A percentile compares a stretch with the other conserved stretches of the same genome.
These are phyloP conservation scores for Ceratocystis albifundus DNA, from an alignment of 2,329 filamentous ascomycete genomes.

Conservation along the genomic window DNA sequence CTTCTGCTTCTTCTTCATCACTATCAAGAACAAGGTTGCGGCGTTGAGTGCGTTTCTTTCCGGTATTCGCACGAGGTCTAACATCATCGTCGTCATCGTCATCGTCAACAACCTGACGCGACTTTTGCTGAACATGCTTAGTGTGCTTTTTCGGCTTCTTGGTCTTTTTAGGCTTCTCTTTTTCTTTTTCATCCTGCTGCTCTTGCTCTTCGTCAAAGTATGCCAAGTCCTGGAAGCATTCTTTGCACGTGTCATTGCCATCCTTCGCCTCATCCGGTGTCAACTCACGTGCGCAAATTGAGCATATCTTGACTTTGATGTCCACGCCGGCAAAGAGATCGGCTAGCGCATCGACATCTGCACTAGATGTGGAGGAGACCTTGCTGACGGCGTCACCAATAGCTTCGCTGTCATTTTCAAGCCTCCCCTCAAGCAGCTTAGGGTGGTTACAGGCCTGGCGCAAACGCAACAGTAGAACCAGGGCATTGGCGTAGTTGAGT, in stretches of 20 bases:
- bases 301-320: constrained; percentile 65
- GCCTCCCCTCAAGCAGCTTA: constrained; percentile 70
- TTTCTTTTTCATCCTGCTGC: constrained; percentile 32
- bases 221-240: constrained; percentile 65
- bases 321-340: constrained; percentile 77
- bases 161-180: constrained; percentile 24
- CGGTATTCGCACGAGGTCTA: constrained; percentile 24
- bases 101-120: constrained; percentile 30
- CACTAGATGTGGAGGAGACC: constrained; percentile 41
- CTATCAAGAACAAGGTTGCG: constrained; percentile 53
- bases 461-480: constrained; percentile 80
- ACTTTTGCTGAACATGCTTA: constrained; percentile 28
- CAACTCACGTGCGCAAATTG: constrained; percentile 66
- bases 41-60: constrained; percentile 32
- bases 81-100: constrained; percentile 24
- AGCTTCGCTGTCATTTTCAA: constrained; percentile 76
- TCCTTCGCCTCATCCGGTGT: constrained; percentile 36
- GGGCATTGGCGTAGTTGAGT: constrained; percentile 82
- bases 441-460: constrained; percentile 94
- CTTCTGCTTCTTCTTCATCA: constrained; percentile 56
- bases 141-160: constrained; percentile 24
- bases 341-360: constrained; percentile 70
- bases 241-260: constrained; percentile 49
- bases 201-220: constrained; percentile 42
- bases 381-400: constrained; percentile 36